phyloP scores from a whole-genome alignment of 2,329 filamentous ascomycete species.

The Arthrobotrys megalospora region DNA sequence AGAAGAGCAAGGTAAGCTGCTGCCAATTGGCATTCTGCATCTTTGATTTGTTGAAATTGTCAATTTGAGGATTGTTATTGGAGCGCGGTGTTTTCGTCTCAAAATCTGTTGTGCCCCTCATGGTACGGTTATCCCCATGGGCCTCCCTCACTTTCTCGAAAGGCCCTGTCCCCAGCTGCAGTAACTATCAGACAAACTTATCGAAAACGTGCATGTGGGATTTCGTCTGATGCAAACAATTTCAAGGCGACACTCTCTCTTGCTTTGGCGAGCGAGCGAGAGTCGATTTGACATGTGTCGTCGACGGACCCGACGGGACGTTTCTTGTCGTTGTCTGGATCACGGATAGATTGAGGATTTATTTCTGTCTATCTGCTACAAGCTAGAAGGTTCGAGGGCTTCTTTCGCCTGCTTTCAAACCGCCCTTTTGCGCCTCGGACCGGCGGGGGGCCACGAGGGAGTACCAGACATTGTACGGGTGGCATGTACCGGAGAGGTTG shows the following conservation, averaged over 20 bases:
- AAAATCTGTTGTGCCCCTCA: constrained; percentile 16
- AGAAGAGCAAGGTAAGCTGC: constrained; percentile 52
- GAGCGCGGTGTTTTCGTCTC: constrained; percentile 37
- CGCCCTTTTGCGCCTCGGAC: constrained; percentile 59
- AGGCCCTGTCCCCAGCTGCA: constrained; percentile 23
- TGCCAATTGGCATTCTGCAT: constrained; percentile 61
- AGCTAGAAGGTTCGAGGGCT: constrained; percentile 55
- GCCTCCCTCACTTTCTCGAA: not conserved
- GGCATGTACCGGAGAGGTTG: constrained; percentile 9
- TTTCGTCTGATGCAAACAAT: constrained; percentile 53
- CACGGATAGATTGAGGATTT: not conserved
- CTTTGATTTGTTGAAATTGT: constrained; percentile 56
- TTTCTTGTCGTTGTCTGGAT: constrained; percentile 24
- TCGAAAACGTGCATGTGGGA: constrained; percentile 45
- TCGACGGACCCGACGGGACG: constrained; percentile 23
- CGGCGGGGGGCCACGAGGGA: constrained; percentile 47
- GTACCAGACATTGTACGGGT: not conserved
- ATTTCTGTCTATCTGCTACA: constrained; percentile 17
- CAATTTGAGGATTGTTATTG: constrained; percentile 52
- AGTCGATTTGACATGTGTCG: constrained; percentile 50
- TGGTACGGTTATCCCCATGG: constrained; percentile 8
- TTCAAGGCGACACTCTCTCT: constrained; percentile 39
- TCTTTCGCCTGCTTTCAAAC: constrained; percentile 41
- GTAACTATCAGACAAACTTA: constrained; percentile 28
- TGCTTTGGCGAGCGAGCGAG: constrained; percentile 35